phyloP scores from a whole-genome alignment of 2,329 filamentous ascomycete species.

The Alternaria infectoria region DNA sequence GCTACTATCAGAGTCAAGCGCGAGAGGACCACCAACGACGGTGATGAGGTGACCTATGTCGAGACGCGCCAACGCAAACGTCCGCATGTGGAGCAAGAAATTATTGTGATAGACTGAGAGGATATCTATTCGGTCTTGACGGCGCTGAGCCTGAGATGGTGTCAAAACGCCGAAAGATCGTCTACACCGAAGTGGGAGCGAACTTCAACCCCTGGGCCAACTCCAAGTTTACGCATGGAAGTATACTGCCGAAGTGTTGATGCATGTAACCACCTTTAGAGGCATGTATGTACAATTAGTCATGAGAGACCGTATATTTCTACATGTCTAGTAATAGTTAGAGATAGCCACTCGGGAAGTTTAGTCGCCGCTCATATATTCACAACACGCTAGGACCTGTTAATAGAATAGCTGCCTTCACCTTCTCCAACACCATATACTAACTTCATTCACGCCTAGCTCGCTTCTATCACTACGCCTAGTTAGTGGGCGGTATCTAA shows the following conservation, averaged over 20 bases:
- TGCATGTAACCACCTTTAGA: neutral
- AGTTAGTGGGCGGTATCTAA: accelerated
- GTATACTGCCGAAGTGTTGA: neutral
- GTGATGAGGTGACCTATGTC: conserved; percentile 1
- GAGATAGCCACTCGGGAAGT: neutral
- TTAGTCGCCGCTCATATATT: neutral
- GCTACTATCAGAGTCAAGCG: neutral
- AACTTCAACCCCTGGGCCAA: neutral
- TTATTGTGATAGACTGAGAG: neutral
- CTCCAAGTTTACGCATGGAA: neutral
- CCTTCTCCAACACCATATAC: neutral
- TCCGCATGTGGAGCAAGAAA: conserved; percentile 5
- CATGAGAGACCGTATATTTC: neutral
- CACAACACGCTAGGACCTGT: neutral
- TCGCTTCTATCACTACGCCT: neutral
- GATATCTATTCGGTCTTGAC: neutral
- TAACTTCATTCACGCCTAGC: neutral
- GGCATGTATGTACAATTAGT: neutral
- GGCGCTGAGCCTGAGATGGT: neutral
- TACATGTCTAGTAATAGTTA: neutral
- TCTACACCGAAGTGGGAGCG: neutral
- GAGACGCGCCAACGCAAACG: conserved; percentile 5
- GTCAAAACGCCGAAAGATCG: neutral
- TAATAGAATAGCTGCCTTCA: neutral
- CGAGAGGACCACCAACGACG: neutral